phyloP scores from a whole-genome alignment of 768 basidiomycete genomes.

The Podaxis mareebaensis region DNA sequence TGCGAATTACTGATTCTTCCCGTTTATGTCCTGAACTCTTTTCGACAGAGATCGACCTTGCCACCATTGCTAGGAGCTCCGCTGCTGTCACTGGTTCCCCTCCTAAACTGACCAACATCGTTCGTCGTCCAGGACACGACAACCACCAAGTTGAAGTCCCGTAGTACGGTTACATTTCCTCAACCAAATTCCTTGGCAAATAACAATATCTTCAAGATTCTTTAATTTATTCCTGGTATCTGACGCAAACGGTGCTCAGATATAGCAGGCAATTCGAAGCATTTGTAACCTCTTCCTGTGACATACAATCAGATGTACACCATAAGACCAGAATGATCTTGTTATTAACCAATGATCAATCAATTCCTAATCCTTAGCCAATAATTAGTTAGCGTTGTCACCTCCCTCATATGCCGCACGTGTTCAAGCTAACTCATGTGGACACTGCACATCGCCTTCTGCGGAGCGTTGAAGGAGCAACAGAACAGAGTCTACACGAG shows the following conservation, averaged over 20 bases:
- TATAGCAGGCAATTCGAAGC: neutral
- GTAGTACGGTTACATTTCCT: neutral
- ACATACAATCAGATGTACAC: neutral
- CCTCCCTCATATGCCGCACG: too few species aligned
- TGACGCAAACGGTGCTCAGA: neutral
- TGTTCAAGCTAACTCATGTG: too few species aligned
- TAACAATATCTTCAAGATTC: neutral
- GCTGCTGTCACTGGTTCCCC: constrained; percentile 65
- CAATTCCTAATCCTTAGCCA: neutral
- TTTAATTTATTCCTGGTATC: neutral
- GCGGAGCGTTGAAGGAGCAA: too few species aligned
- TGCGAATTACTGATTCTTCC: neutral
- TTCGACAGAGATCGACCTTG: constrained; percentile 54
- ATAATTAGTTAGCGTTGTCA: too few species aligned
- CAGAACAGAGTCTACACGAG: too few species aligned
- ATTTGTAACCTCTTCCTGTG: neutral
- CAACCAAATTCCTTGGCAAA: neutral
- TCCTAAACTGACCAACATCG: constrained; percentile 18
- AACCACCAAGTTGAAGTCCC: neutral
- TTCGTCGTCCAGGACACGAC: neutral
- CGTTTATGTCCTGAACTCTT: neutral
- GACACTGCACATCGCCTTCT: too few species aligned
- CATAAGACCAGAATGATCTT: too few species aligned
- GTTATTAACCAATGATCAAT: neutral
- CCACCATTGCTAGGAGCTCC: constrained; percentile 82